These are phyloP conservation scores for Ogataea nonfermentans DNA, from an alignment of 805 yeast species.

Conservation along the genomic window DNA sequence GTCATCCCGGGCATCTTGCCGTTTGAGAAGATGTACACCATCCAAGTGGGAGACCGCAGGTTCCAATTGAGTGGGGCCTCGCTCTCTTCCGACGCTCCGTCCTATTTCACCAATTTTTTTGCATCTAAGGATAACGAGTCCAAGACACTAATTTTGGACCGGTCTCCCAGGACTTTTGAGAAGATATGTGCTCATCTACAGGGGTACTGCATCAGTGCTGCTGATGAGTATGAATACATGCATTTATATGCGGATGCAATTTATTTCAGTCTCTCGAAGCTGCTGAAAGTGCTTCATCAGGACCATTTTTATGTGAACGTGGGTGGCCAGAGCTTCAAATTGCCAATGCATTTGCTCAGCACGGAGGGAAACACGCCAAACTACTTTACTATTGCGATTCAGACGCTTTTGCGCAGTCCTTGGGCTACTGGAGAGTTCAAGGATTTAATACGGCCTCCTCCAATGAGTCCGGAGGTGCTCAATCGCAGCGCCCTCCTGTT, in stretches of 20 bases:
- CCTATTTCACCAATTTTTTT: constrained; percentile 79
- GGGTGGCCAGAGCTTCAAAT: constrained; percentile 58
- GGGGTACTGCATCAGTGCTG: constrained; percentile 70
- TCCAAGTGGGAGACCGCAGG: constrained; percentile 64
- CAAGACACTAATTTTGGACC: constrained; percentile 60
- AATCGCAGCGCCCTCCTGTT: constrained; percentile 55
- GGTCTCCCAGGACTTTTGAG: constrained; percentile 69
- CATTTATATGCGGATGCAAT: constrained; percentile 66
- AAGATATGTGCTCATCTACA: constrained; percentile 70
- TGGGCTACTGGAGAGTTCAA: constrained; percentile 35
- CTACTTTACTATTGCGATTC: constrained; percentile 64
- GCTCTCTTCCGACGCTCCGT: constrained; percentile 80
- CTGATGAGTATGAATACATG: constrained; percentile 57
- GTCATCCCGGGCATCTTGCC: constrained; percentile 56
- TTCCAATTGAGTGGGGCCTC: constrained; percentile 82
- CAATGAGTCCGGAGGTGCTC: constrained; percentile 55
- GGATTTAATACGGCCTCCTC: constrained; percentile 72
- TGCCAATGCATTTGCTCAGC: constrained; percentile 54
- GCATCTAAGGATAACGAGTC: constrained; percentile 35
- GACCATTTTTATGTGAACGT: constrained; percentile 57
- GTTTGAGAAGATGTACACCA: constrained; percentile 62
- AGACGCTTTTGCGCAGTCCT: constrained; percentile 51
- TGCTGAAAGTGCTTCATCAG: constrained; percentile 47
- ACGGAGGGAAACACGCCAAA: constrained; percentile 74
- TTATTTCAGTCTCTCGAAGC: constrained; percentile 63